Evolutionary conservation across 23 red algal genomes (phyloP).

Genomic region (Agarophyton chilense): DNA sequence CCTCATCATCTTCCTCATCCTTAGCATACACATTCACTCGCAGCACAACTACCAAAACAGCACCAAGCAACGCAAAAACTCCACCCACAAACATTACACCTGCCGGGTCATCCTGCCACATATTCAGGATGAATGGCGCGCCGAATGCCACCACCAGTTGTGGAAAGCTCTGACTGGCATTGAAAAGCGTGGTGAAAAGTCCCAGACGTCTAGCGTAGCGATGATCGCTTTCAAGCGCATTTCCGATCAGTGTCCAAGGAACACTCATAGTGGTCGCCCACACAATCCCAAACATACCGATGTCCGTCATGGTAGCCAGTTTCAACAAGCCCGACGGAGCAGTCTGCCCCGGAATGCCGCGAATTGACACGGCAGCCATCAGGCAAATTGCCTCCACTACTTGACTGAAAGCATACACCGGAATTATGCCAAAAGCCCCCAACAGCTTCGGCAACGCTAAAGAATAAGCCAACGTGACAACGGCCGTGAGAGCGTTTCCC

Average conservation of each 20-base stretch:
- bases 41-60: conserved; percentile 61
- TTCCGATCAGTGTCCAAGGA: conserved; percentile 88
- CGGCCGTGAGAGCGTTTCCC: conserved; percentile 72
- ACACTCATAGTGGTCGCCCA: conserved; percentile 92
- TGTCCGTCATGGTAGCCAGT: conserved; percentile 45
- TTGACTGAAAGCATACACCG: conserved; percentile 75
- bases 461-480: conserved; percentile 81
- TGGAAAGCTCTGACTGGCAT: conserved; percentile 79
- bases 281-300: conserved; percentile 80
- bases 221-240: conserved; percentile 57
- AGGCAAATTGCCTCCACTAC: conserved; percentile 64
- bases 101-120: conserved; percentile 63
- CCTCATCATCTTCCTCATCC: conserved; percentile 18
- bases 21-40: conserved; percentile 62
- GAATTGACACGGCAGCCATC: conserved; percentile 34
- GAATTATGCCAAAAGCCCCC: conserved; percentile 7
- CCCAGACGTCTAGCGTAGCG: conserved; percentile 69
- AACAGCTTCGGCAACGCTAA: conserved; percentile 60
- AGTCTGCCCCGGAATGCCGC: neutral
- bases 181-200: conserved; percentile 83
- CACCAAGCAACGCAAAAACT: conserved; percentile 70
- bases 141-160: conserved; percentile 76
- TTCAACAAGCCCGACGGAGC: conserved; percentile 18
- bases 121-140: conserved; percentile 63
- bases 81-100: conserved; percentile 85